Conservation (phyloP, 2,329 filamentous ascomycete genomes). For the Fusarium verticillioides region DNA sequence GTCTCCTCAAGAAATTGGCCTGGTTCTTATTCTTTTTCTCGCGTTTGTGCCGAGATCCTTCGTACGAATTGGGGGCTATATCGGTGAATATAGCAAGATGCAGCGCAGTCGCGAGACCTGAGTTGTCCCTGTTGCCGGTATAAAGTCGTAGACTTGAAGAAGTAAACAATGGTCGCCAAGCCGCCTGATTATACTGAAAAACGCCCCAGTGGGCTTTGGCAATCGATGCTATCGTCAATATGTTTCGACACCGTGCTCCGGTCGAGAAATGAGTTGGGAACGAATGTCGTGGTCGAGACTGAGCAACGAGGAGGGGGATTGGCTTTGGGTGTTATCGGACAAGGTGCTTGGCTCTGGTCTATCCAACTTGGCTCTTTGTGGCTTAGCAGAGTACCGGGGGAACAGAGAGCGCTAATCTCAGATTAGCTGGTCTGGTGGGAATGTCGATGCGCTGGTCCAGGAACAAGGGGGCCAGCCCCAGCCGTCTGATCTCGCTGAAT, state of each 20-base stretch:
- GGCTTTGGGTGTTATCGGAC: conserved; percentile 32
- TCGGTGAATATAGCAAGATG: conserved; percentile 18
- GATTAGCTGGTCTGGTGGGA: conserved; percentile 13
- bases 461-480: conserved; percentile 24
- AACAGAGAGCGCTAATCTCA: conserved; percentile 25
- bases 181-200: neutral
- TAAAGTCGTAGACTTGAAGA: neutral
- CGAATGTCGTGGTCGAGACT: conserved; percentile 27
- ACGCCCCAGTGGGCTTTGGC: neutral
- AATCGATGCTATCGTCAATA: conserved; percentile 5
- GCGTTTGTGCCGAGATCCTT: neutral
- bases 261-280: conserved; percentile 20
- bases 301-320: conserved; percentile 32
- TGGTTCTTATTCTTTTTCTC: neutral
- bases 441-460: conserved; percentile 29
- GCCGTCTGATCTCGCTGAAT: conserved; percentile 1
- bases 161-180: conserved; percentile 3
- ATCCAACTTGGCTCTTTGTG: conserved; percentile 34
- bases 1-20: neutral
- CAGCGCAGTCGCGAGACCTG: conserved; percentile 23
- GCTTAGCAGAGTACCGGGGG: conserved; percentile 36
- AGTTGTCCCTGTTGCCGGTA: neutral
- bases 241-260: conserved; percentile 4
- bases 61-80: conserved; percentile 1
- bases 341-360: conserved; percentile 22